Percentiles rank a stretch among this genome's conserved stretches.
Conservation (phyloP, 805 yeast genomes). For the Zygosaccharomyces kombuchaensis region DNA sequence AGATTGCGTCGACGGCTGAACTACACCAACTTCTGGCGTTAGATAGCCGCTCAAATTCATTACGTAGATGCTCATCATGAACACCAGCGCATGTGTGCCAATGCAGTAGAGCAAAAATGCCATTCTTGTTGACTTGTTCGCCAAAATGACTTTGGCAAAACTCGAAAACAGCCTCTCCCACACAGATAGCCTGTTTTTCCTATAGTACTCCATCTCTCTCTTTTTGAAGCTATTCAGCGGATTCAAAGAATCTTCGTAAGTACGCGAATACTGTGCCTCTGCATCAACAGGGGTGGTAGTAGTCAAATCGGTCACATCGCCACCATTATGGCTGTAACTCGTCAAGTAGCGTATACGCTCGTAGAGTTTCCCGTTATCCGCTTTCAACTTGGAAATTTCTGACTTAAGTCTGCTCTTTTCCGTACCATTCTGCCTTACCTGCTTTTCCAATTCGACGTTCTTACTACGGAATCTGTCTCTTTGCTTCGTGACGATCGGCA, state of each 20-base stretch:
- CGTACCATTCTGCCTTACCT: slow-evolving; percentile 53
- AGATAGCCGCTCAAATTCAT: slow-evolving; percentile 43
- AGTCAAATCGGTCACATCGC: slow-evolving; percentile 24
- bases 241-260: slow-evolving; percentile 72
- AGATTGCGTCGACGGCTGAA: slow-evolving; percentile 15
- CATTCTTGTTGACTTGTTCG: slow-evolving; percentile 68
- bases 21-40: slow-evolving; percentile 42
- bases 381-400: slow-evolving; percentile 58
- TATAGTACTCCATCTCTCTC: slow-evolving; percentile 65
- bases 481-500: slow-evolving; percentile 90
- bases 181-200: slow-evolving; percentile 66
- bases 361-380: slow-evolving; percentile 73
- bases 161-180: slow-evolving; percentile 73
- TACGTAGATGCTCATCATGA: slow-evolving; percentile 56
- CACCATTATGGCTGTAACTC: slow-evolving; percentile 38
- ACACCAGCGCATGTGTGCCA: slow-evolving; percentile 68
- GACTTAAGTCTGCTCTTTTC: slow-evolving; percentile 57
- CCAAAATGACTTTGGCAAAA: slow-evolving; percentile 68
- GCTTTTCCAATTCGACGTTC: slow-evolving; percentile 80
- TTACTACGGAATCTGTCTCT: slow-evolving; percentile 88
- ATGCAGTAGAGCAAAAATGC: slow-evolving; percentile 68
- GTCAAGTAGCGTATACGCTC: slow-evolving; percentile 71
- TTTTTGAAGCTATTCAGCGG: slow-evolving; percentile 81
- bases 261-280: slow-evolving; percentile 57
- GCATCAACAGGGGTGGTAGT: slow-evolving; percentile 37